Evolutionary conservation across 805 yeast genomes (phyloP).

Genomic region (Blastobotrys parvus): DNA sequence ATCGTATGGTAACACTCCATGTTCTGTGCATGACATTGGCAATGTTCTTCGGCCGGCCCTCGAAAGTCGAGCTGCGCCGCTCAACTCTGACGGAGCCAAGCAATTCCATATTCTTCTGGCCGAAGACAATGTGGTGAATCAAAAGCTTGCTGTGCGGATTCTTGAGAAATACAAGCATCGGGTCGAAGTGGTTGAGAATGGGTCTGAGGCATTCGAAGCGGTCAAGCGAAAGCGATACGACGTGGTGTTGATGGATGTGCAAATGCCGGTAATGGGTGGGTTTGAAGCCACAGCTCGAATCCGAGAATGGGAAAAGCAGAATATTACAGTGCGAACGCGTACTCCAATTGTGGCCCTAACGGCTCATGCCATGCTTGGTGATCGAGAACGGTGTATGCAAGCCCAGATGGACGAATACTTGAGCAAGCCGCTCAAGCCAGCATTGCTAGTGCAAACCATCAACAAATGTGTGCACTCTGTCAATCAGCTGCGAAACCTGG

Average conservation of each 20-base stretch:
- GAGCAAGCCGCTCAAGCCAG: constrained; percentile 81
- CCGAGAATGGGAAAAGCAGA: constrained; percentile 79
- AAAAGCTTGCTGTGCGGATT: constrained; percentile 77
- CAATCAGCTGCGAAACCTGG: constrained; percentile 30
- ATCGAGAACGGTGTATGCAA: constrained; percentile 74
- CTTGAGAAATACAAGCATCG: constrained; percentile 79
- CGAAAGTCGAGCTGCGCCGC: constrained; percentile 73
- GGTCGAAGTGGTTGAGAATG: constrained; percentile 81
- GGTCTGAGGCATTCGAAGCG: constrained; percentile 73
- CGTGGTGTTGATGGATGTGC: constrained; percentile 86
- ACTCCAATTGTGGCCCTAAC: constrained; percentile 86
- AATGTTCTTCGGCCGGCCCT: constrained; percentile 78
- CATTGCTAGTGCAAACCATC: constrained; percentile 73
- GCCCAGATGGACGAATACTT: constrained; percentile 91
- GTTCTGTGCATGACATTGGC: constrained; percentile 72
- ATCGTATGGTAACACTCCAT: constrained; percentile 83
- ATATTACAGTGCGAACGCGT: constrained; percentile 62
- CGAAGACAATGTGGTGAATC: constrained; percentile 82
- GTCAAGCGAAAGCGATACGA: constrained; percentile 61
- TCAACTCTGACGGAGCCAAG: constrained; percentile 68
- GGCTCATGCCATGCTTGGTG: constrained; percentile 93
- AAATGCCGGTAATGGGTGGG: constrained; percentile 95
- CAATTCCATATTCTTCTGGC: constrained; percentile 71
- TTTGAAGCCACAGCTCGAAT: constrained; percentile 84
- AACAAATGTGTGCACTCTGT: constrained; percentile 63